Conservation (phyloP, 2,329 filamentous ascomycete genomes). For the Rachicladosporium sp. region DNA sequence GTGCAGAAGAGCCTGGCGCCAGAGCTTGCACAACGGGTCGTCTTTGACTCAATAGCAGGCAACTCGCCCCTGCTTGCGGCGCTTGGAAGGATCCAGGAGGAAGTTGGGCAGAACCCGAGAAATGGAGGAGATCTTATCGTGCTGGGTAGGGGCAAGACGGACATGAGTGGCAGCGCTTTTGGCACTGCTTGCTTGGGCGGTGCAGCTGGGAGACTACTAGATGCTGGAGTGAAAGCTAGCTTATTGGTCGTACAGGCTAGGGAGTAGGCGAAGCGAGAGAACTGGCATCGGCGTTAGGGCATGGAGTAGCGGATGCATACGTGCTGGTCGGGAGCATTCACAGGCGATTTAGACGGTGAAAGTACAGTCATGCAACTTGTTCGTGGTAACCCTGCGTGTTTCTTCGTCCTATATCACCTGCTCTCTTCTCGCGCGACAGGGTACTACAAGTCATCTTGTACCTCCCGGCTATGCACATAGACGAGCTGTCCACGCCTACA, state of each 20-base stretch:
- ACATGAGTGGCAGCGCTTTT: conserved; percentile 24
- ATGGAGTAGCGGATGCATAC: too few relatives aligned
- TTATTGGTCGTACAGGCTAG: conserved; percentile 58
- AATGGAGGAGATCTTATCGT: conserved; percentile 63
- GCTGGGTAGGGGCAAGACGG: conserved; percentile 41
- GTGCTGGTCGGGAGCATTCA: too few relatives aligned
- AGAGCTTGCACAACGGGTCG: conserved; percentile 40
- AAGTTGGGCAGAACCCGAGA: conserved; percentile 47
- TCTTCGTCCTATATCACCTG: too few relatives aligned
- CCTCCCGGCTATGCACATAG: too few relatives aligned
- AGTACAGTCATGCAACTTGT: too few relatives aligned
- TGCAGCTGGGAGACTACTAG: conserved; percentile 48
- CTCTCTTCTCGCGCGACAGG: too few relatives aligned
- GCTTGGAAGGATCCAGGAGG: conserved; percentile 42
- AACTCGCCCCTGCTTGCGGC: conserved; percentile 34
- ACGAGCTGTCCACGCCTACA: too few relatives aligned
- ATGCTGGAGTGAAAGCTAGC: conserved; percentile 50
- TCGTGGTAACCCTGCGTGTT: too few relatives aligned
- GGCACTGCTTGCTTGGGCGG: conserved; percentile 42
- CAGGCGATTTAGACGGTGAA: too few relatives aligned
- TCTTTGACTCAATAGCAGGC: conserved; percentile 42
- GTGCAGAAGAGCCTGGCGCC: conserved; percentile 44
- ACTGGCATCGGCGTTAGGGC: too few relatives aligned
- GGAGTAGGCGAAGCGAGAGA: conserved; percentile 1
- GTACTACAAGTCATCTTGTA: too few relatives aligned